Conservation (phyloP, 305 asterid species). For the Fraxinus dipetala region DNA sequence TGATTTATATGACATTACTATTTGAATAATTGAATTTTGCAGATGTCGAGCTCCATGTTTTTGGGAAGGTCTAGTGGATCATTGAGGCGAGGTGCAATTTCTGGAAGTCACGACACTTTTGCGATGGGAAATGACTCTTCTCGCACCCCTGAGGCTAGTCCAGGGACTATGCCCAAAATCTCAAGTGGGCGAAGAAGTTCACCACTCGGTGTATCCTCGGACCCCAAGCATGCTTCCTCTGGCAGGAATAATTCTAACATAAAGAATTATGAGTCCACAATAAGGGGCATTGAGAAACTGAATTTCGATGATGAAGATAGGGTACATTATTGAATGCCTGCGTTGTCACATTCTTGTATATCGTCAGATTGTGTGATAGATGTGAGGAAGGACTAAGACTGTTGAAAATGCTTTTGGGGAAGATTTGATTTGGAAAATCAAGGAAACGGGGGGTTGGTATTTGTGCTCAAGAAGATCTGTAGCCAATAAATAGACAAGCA, state of each 20-base stretch:
- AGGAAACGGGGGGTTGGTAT: slow-evolving; percentile 25
- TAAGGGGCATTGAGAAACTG: slow-evolving; percentile 71
- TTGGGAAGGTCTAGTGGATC: slow-evolving; percentile 67
- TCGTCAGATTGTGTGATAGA: slow-evolving; percentile 35
- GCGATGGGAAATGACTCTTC: slow-evolving; percentile 54
- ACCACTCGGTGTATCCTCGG: slow-evolving; percentile 63
- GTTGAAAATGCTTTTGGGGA: slow-evolving; percentile 27
- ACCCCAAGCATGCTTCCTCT: slow-evolving; percentile 48
- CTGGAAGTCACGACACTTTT: slow-evolving; percentile 66
- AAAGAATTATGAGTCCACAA: slow-evolving; percentile 65
- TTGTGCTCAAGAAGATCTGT: slow-evolving; percentile 8
- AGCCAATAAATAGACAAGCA: slow-evolving; percentile 8
- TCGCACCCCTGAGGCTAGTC: slow-evolving; percentile 73
- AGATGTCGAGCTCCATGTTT: slow-evolving; percentile 40
- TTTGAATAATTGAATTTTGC: slow-evolving; percentile 22
- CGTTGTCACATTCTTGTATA: slow-evolving; percentile 31
- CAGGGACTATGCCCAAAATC: slow-evolving; percentile 49
- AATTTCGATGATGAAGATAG: slow-evolving; percentile 66
- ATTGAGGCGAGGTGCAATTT: slow-evolving; percentile 55
- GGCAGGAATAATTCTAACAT: slow-evolving; percentile 41
- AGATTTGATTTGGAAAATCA: slow-evolving; percentile 31
- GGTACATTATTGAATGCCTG: slow-evolving; percentile 31
- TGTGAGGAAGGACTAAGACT: slow-evolving; percentile 25
- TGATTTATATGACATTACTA: not conserved
- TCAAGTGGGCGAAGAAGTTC: slow-evolving; percentile 61